Evolutionary conservation across 805 yeast genomes (phyloP).

Genomic region (Ogataea parapolymorpha): DNA sequence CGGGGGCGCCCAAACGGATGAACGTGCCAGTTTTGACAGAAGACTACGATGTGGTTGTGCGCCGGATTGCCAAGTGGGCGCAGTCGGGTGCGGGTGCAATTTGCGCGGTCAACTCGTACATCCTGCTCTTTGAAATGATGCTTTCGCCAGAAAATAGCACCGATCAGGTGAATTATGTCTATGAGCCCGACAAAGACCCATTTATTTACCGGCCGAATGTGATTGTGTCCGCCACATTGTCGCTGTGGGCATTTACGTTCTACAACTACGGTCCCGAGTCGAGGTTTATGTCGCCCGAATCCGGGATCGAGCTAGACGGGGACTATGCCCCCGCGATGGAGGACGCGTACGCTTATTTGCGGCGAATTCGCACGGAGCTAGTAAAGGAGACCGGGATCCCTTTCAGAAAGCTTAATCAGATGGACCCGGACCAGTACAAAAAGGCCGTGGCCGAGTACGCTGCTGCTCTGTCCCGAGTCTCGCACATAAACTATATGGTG

Average conservation of each 20-base stretch:
- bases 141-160: conserved; percentile 32
- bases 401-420: conserved; percentile 4
- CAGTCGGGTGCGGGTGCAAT: conserved; percentile 41
- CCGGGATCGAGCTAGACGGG: conserved; percentile 3
- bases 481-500: conserved; percentile 44
- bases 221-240: conserved; percentile 34
- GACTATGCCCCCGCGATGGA: conserved; percentile 37
- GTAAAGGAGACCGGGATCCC: conserved; percentile 22
- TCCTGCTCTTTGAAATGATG: conserved; percentile 54
- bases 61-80: conserved; percentile 49
- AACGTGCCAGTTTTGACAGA: conserved; percentile 52
- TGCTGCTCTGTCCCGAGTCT: conserved; percentile 32
- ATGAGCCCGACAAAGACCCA: conserved; percentile 35
- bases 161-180: conserved; percentile 27
- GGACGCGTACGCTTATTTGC: conserved; percentile 45
- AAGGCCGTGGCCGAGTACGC: conserved; percentile 35
- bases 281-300: conserved; percentile 22
- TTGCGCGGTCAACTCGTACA: conserved; percentile 52
- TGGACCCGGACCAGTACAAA: neutral
- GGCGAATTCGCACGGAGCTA: conserved; percentile 41
- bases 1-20: conserved; percentile 76
- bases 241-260: conserved; percentile 49
- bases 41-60: conserved; percentile 48
- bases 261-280: conserved; percentile 49
- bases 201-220: conserved; percentile 35